phyloP scores from a whole-genome alignment of 495 filamentous ascomycete species.

The Xylaria acuta region DNA sequence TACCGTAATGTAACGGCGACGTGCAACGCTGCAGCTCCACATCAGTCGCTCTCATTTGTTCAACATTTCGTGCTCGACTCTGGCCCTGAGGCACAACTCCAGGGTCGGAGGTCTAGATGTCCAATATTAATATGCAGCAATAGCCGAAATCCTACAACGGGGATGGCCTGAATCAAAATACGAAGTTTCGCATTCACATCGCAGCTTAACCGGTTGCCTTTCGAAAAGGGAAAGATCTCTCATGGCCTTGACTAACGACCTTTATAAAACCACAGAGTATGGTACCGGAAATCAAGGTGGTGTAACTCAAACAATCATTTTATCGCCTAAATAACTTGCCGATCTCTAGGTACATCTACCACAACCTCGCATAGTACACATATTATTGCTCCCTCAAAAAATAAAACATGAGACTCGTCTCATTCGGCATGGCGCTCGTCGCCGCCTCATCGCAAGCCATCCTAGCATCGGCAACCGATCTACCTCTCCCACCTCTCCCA shows the following conservation, averaged over 20 bases:
- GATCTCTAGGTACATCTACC: not conserved
- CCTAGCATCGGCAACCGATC: slow-evolving; percentile 24
- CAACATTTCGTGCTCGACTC: not conserved
- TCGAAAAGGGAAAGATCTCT: not conserved
- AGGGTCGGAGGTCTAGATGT: slow-evolving; percentile 13
- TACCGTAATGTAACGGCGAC: slow-evolving; percentile 15
- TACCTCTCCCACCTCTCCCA: slow-evolving; percentile 26
- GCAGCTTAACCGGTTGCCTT: not conserved
- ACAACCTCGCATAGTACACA: not conserved
- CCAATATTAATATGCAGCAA: slow-evolving; percentile 24
- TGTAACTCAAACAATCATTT: slow-evolving; percentile 6
- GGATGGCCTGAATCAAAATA: slow-evolving; percentile 2
- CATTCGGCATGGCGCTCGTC: slow-evolving; percentile 10
- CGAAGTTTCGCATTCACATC: not conserved
- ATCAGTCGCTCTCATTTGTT: slow-evolving; percentile 4
- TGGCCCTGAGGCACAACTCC: not conserved
- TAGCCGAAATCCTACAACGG: slow-evolving; percentile 20
- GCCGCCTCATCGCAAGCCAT: slow-evolving; percentile 19
- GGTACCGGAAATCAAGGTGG: not conserved
- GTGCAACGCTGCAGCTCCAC: slow-evolving; percentile 7
- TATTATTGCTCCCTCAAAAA: not conserved
- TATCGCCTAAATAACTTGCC: not conserved
- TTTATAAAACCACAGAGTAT: slow-evolving; percentile 4
- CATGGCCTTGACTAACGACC: not conserved
- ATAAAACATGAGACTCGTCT: slow-evolving; percentile 13